These are phyloP conservation scores for Cerioporus squamosus DNA, from an alignment of 1,284 basidiomycete genomes.

Conservation along the genomic window DNA sequence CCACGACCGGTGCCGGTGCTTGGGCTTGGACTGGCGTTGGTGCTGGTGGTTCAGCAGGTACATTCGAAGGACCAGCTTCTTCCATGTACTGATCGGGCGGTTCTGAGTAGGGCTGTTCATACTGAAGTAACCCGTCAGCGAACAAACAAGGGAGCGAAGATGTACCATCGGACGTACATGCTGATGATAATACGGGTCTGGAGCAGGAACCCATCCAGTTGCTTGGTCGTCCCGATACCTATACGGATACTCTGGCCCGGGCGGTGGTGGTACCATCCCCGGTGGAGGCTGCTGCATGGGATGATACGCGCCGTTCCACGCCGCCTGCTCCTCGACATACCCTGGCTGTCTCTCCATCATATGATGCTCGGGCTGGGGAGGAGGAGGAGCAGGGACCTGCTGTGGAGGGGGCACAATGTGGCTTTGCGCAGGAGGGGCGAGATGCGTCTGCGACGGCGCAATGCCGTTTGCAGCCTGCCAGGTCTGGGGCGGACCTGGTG, in stretches of 20 bases:
- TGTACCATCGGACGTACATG: slow-evolving; percentile 36
- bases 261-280: slow-evolving; percentile 47
- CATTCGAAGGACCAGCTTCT: slow-evolving; percentile 49
- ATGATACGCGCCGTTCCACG: slow-evolving; percentile 49
- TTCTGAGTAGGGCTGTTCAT: slow-evolving; percentile 48
- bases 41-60: slow-evolving; percentile 36
- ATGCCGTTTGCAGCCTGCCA: slow-evolving; percentile 67
- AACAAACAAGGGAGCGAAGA: not conserved
- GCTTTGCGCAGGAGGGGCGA: slow-evolving; percentile 39
- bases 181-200: slow-evolving; percentile 63
- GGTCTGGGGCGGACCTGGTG: slow-evolving; percentile 54
- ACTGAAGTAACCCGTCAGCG: slow-evolving; percentile 30
- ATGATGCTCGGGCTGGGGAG: slow-evolving; percentile 33
- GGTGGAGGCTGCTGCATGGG: slow-evolving; percentile 46
- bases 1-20: too few species aligned
- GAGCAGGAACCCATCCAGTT: slow-evolving; percentile 40
- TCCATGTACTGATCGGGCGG: slow-evolving; percentile 49
- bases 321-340: slow-evolving; percentile 48
- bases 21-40: too few species aligned
- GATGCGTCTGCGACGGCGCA: slow-evolving; percentile 67
- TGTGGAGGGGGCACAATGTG: slow-evolving; percentile 33
- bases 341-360: slow-evolving; percentile 52
- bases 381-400: slow-evolving; percentile 20
- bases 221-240: slow-evolving; percentile 59
- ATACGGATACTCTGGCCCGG: slow-evolving; percentile 52